Base-by-base conservation (phyloP, 1,284 basidiomycete genomes). In the Grifola frondosa region DNA sequence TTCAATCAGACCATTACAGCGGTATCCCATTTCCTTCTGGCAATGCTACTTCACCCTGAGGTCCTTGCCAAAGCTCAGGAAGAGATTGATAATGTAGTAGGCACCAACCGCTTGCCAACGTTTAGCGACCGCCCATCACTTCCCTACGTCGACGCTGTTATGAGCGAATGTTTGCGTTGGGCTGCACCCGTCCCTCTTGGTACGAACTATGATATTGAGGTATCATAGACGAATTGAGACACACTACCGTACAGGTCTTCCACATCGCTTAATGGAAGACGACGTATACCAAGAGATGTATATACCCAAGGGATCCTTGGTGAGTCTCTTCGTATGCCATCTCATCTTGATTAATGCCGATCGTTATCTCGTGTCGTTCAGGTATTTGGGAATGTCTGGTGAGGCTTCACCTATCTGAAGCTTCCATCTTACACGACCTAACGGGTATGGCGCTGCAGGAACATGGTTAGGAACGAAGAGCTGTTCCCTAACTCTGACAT, bases 1-100 rank as follows among this genome's bases (percentile, higher is more conserved):
- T n/a, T n/a, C n/a, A n/a, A n/a, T n/a, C n/a, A 70, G 67, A 71
- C 65, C 11, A 57, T 66, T 22, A 62, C 52, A 10, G 43, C 37
- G 2, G 34, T 57, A 10, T 37, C 38, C 6, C 48, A 54, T 30
- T 62, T 64, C 48, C 37, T 63, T 29, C 52, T 62, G 22, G 53
- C 57, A 22, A 60, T 63, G 59, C 39, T 51, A 16, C 45, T 58
- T 35, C 58, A 63, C 31, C 68, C 69, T 2, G 51, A 58, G 6
- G 59, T 60, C 3, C 59, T 64, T 40, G 55, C 47, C 20, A 64
- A 61, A 45, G 62, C 64, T 3, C 63, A 63, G 30, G 53, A 54
- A 37, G 69, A 71, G 54, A 61, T 69, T 20, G 68, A 69, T 46
- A 36, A 41, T 15, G 61, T 65, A 4, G 59, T 64, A 8, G 60